Base-by-base conservation (phyloP, 768 basidiomycete genomes). In the Boletus pseudopeckii region DNA sequence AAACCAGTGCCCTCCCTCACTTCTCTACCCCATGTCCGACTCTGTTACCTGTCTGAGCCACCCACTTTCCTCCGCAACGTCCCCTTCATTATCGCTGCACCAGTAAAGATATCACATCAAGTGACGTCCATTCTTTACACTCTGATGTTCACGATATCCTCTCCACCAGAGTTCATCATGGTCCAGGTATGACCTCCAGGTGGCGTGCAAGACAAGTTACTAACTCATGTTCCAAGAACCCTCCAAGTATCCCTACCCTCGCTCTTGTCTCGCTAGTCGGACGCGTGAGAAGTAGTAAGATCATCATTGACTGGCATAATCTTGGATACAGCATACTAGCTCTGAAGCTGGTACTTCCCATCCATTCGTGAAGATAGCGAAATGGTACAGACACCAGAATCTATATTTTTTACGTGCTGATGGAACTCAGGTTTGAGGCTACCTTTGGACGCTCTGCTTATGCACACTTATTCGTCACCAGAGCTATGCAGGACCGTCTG, bases 241-340 rank as follows among this genome's bases (percentile, higher is more conserved):
- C 97, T 26, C 97, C 97, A 9, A 90, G 90, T 55, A 94, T 99
- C 36, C 97, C 97, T 1, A 95, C 95, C 0, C 80, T 99, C 17
- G 85, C 86, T 3, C 74, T 98, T 18, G 92, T 90, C 3, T 89
- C 90, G 78, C 69, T 93, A 26, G 84, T 86, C 1, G 80, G 81
- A 20, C 65, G 74, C 18, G 62, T 92, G 15, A 79, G 84, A 17
- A 86, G 89, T 4, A 87, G 86, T 59, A 92, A 90, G 62, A 76
- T 99, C 59, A 90, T 99, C 55, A 94, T 99, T 50, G 97, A 99
- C 72, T 99, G 97, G 97, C 97, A 99, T 68, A 99, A 99, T 69
- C 81, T 96, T 24, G 97, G 97, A 17, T 94, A 92, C 68, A 96
- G 85, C 58, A 93, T 98, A 43, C 81, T 99, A 45, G 88, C 88